Evolutionary conservation across 176 grass and related monocot species (phyloP).

Genomic region (maize (Zea mays)): DNA sequence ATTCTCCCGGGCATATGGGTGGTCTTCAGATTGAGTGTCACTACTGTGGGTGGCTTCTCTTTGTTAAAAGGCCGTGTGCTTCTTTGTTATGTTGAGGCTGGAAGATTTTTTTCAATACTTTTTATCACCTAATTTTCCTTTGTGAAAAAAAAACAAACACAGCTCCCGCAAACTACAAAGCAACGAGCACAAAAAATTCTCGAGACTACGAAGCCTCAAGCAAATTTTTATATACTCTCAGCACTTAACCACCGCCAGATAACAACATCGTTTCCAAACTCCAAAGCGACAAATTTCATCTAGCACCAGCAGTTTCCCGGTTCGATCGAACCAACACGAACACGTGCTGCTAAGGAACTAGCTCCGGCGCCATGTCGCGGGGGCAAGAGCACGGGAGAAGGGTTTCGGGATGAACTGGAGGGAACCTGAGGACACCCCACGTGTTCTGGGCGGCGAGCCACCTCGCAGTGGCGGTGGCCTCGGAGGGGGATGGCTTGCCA

Average conservation of each 20-base stretch:
- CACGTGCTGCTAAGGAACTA: not conserved
- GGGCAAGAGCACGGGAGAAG: not conserved
- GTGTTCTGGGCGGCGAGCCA: slow-evolving; percentile 86
- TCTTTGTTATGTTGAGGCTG: too few relatives aligned
- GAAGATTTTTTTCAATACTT: too few relatives aligned
- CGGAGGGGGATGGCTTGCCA: slow-evolving; percentile 61
- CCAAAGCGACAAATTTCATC: not conserved
- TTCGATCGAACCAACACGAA: not conserved
- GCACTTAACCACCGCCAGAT: not conserved
- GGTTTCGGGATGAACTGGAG: not conserved
- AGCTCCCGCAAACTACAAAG: not conserved
- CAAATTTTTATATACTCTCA: not conserved
- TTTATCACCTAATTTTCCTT: too few relatives aligned
- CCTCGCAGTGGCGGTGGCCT: slow-evolving; percentile 66
- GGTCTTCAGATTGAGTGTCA: too few relatives aligned
- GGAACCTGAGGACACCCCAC: slow-evolving; percentile 88
- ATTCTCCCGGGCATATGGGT: too few relatives aligned
- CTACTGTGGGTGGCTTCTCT: too few relatives aligned
- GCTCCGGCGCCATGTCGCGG: not conserved
- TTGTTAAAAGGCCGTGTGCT: too few relatives aligned
- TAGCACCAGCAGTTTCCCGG: not conserved
- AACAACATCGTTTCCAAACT: not conserved
- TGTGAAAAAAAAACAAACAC: too few relatives aligned
- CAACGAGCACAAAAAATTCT: not conserved
- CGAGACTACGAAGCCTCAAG: not conserved